A percentile compares a stretch with the other conserved stretches of the same genome.
These are phyloP conservation scores for Camelina sativa DNA, from an alignment of 345 rosid genomes.

Conservation along the genomic window DNA sequence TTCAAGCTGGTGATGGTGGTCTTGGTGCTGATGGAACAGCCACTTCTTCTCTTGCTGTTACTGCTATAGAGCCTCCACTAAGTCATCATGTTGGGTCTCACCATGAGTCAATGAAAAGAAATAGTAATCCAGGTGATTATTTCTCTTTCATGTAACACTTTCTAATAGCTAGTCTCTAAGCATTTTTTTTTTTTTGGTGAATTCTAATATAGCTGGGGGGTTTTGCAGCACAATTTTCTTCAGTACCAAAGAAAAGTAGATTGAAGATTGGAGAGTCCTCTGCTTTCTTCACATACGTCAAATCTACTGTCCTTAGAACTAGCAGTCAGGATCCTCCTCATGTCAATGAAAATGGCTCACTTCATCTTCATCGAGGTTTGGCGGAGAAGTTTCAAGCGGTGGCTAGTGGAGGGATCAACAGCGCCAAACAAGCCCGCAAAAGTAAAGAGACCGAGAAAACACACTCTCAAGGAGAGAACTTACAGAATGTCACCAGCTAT, in stretches of 20 bases:
- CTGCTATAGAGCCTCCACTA: conserved; percentile 45
- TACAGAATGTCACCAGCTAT: conserved; percentile 34
- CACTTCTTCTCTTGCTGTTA: conserved; percentile 38
- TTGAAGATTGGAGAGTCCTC: conserved; percentile 82
- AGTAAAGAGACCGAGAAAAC: conserved; percentile 31
- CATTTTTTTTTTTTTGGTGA: conserved; percentile 2
- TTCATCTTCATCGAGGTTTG: conserved; percentile 28
- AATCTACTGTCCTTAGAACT: conserved; percentile 60
- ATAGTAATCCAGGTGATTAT: conserved; percentile 67
- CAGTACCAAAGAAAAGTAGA: conserved; percentile 80
- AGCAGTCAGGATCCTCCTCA: conserved; percentile 41
- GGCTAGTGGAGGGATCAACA: conserved; percentile 33
- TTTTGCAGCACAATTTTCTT: conserved; percentile 64
- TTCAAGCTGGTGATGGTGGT: conserved; percentile 33
- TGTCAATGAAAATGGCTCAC: conserved; percentile 40
- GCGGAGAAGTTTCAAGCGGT: conserved; percentile 36
- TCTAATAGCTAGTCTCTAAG: background rate
- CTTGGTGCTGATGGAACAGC: conserved; percentile 38
- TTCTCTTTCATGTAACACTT: conserved; percentile 23
- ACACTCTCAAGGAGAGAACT: conserved; percentile 34
- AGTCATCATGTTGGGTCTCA: conserved; percentile 43
- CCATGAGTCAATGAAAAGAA: conserved; percentile 63
- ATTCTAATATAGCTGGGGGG: conserved; percentile 1
- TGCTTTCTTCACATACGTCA: conserved; percentile 92
- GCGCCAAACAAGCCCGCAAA: conserved; percentile 18